A percentile compares a stretch with the other conserved stretches of the same genome.
phyloP scores from a whole-genome alignment of 176 grass and related monocot species.

The Dendrocalamus sinicus region DNA sequence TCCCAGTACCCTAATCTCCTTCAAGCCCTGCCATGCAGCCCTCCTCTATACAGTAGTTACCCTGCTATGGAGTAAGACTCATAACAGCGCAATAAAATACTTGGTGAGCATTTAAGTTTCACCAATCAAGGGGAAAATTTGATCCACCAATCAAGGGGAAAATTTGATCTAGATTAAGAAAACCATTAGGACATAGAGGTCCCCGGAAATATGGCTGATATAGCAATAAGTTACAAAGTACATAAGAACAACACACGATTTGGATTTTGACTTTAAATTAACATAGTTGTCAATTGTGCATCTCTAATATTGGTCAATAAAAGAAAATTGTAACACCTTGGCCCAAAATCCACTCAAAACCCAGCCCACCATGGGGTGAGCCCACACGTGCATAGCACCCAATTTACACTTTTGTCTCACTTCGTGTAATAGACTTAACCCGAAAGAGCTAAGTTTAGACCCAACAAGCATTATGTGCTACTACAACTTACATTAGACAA shows the following conservation, averaged over 20 bases:
- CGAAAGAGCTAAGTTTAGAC: too few relatives aligned
- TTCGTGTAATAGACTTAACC: too few relatives aligned
- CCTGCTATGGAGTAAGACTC: not conserved
- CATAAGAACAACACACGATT: not conserved
- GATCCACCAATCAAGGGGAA: too few relatives aligned
- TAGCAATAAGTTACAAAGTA: not conserved
- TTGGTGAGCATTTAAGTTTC: not conserved
- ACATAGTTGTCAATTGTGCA: not conserved
- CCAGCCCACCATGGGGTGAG: too few relatives aligned
- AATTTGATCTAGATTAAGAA: not conserved
- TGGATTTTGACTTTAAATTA: not conserved
- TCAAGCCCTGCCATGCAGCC: not conserved
- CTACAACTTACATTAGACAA: too few relatives aligned
- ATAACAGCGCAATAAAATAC: not conserved
- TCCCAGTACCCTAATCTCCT: not conserved
- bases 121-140: not conserved
- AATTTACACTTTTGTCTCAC: too few relatives aligned
- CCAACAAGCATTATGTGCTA: too few relatives aligned
- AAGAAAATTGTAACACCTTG: too few relatives aligned
- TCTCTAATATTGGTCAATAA: not conserved
- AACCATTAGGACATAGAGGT: slow-evolving; percentile 15
- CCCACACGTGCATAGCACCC: too few relatives aligned
- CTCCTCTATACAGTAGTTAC: not conserved
- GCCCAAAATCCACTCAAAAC: too few relatives aligned
- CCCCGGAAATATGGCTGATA: not conserved